A percentile compares a stretch with the other conserved stretches of the same genome.
Evolutionary conservation across 2,329 filamentous ascomycete species (phyloP).

Genomic region (Colletotrichum noveboracense): DNA sequence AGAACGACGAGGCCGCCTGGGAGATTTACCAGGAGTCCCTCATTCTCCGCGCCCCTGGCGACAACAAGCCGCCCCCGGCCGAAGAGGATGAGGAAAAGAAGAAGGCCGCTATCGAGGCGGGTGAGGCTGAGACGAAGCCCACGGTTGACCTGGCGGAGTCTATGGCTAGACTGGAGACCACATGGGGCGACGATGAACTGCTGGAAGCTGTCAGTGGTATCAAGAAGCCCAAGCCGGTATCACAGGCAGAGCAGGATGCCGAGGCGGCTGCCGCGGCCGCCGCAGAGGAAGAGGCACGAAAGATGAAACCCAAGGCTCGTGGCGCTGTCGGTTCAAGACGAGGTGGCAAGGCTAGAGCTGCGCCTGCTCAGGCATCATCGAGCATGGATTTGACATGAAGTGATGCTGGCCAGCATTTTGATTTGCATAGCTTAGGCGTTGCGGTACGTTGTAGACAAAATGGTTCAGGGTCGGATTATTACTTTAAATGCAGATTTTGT

Average conservation of each 20-base stretch:
- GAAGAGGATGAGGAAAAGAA: conserved; percentile 28
- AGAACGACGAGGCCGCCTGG: conserved; percentile 79
- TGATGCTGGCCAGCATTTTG: neutral
- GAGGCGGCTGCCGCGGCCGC: conserved; percentile 26
- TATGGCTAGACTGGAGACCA: conserved; percentile 43
- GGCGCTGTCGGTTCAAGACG: conserved; percentile 26
- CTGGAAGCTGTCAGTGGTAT: conserved; percentile 53
- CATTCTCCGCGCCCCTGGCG: conserved; percentile 48
- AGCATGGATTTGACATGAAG: conserved; percentile 21
- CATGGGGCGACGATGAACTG: conserved; percentile 49
- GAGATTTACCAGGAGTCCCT: conserved; percentile 76
- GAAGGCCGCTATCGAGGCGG: conserved; percentile 20
- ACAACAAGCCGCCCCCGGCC: neutral
- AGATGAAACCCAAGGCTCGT: conserved; percentile 24
- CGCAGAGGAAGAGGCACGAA: conserved; percentile 31
- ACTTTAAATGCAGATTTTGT: conserved; percentile 19
- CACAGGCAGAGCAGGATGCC: conserved; percentile 31
- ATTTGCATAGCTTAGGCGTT: conserved; percentile 22
- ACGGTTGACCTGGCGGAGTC: conserved; percentile 34
- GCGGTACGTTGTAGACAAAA: conserved; percentile 2
- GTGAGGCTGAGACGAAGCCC: neutral
- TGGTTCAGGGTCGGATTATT: neutral
- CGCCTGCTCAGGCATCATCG: conserved; percentile 25
- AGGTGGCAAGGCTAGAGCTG: conserved; percentile 30
- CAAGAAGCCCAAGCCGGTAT: conserved; percentile 31